These are phyloP conservation scores for Trichoderma gracile DNA, from an alignment of 2,329 filamentous ascomycete genomes.

Conservation along the genomic window DNA sequence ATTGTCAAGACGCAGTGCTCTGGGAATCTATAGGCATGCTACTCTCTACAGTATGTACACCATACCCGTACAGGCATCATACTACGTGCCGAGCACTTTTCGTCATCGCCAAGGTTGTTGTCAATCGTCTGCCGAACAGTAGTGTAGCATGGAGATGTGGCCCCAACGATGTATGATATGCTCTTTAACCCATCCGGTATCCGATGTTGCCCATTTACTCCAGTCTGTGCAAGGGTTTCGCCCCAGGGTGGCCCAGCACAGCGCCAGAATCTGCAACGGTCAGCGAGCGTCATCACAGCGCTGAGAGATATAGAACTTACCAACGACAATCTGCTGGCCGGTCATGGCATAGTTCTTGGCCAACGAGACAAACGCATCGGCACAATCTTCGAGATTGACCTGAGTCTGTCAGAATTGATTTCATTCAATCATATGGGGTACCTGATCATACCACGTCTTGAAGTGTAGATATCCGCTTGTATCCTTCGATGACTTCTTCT, in stretches of 20 bases:
- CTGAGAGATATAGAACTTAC: not conserved
- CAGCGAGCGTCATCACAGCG: not conserved
- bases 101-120: no score
- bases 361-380: slow-evolving; percentile 6
- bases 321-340: slow-evolving; percentile 17
- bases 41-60: no score
- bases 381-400: not conserved
- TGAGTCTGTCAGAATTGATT: no score
- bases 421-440: no score
- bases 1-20: no score
- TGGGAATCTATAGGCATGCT: no score
- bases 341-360: slow-evolving; percentile 24
- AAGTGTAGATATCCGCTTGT: slow-evolving; percentile 2
- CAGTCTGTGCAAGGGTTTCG: not conserved
- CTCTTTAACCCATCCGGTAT: not conserved
- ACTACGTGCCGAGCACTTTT: no score
- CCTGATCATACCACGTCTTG: slow-evolving; percentile 6
- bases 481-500: not conserved
- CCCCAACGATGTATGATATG: no score
- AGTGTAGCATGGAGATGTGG: no score
- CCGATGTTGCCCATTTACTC: not conserved
- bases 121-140: no score
- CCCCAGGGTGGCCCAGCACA: not conserved
- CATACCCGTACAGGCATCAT: no score
- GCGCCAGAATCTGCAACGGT: slow-evolving; percentile 4